Evolutionary conservation across 2,329 filamentous ascomycete species (phyloP).

Genomic region (Penicillium expansum): DNA sequence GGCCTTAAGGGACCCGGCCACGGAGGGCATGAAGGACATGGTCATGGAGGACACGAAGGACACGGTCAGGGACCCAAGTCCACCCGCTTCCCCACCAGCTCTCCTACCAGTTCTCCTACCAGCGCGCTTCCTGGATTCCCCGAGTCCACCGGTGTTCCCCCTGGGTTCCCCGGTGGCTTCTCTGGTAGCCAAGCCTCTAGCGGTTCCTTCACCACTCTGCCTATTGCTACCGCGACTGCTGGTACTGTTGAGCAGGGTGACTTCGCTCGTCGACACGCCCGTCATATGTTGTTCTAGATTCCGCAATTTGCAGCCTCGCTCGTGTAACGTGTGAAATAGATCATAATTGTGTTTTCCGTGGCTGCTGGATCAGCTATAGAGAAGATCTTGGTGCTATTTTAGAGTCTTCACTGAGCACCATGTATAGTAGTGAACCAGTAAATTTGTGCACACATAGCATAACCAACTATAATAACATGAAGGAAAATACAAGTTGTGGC

Average conservation of each 20-base stretch:
- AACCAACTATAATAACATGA: too few species aligned
- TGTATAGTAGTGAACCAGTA: neutral
- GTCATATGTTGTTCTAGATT: slow-evolving; percentile 24
- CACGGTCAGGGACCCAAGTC: neutral
- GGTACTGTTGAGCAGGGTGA: neutral
- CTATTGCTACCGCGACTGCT: slow-evolving; percentile 1
- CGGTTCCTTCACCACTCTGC: neutral
- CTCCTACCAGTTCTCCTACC: too few species aligned
- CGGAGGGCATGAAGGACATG: too few species aligned
- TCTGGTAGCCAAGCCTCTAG: neutral
- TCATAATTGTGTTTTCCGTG: slow-evolving; percentile 8
- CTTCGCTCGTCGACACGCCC: slow-evolving; percentile 26
- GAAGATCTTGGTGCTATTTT: neutral
- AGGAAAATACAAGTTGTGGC: too few species aligned
- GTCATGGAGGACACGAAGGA: too few species aligned
- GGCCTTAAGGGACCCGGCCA: neutral
- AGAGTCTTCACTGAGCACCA: neutral
- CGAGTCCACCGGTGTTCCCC: neutral
- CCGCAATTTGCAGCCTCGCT: slow-evolving; percentile 2
- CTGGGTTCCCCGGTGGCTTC: neutral
- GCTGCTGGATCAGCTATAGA: slow-evolving; percentile 23
- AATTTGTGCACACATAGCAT: neutral
- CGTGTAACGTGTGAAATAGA: slow-evolving; percentile 13
- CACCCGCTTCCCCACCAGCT: neutral
- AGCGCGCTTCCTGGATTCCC: slow-evolving; percentile 10